Evolutionary conservation across 352 stramenopile species (phyloP), one percentile per base, ranked within the genome.

Genomic region (Pythium myriotylum): DNA sequence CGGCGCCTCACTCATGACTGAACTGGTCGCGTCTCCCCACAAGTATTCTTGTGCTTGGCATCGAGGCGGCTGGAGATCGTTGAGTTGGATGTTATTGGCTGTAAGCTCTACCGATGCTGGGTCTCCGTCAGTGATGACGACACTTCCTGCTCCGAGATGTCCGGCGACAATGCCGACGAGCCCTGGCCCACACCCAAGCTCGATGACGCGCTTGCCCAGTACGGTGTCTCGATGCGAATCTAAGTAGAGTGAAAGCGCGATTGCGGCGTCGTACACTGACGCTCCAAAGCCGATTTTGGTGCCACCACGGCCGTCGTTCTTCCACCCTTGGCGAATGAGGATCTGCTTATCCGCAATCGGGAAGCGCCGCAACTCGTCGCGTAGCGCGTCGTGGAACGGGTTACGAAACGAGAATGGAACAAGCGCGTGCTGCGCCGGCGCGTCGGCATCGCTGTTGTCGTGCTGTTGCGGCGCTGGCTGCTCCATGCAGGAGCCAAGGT

Each of bases 211-310:
- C 24, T 88, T 88, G n/a, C 60, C 54, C 22, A 65, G 42, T 19
- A 95, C 66, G 19, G 73, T 32, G 22, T 85, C 73, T 22, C 57
- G 70, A 72, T 88, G 73, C 45, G 70, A 59, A 26, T 86, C 81
- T 3, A 95, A 58, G 57, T 89, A 95, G n/a, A 93, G 68, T 23
- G 86, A 86, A 45, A 95, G 68, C n/a, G 79, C 68, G 53, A 95
- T 70, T 9, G 86, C 82, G 6, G 84, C 81, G 27, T 93, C 82
- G 63, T 95, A 95, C 33, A 95, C 84, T 5, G 84, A 91, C 45
- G 84, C 86, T 17, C 86, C 86, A 51, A 93, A 95, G 39, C 86
- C 86, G 37, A 93, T 69, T 6, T 69, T 16, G 1, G 84, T 95
- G 13, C 86, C 86, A 17, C 86, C 86, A 26, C 71, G 72, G n/a